These are phyloP conservation scores for Dacryopinax primogenitus DNA, from an alignment of 768 basidiomycete species.

Conservation along the genomic window DNA sequence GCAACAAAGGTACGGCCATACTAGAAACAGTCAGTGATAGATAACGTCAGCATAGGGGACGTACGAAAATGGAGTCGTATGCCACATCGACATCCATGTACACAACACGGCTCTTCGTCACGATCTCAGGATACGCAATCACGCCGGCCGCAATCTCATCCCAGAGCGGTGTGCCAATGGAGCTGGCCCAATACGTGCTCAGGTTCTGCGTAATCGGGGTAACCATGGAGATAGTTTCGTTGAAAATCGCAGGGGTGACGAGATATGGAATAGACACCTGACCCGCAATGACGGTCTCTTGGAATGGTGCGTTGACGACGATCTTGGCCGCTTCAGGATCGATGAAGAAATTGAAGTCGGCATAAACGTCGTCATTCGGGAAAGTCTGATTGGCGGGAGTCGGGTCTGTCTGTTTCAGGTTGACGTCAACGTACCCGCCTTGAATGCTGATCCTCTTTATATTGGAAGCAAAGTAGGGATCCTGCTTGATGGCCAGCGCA, in stretches of 20 bases:
- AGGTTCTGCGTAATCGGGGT: conserved; percentile 1
- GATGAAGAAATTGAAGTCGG: conserved; percentile 3
- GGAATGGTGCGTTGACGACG: neutral
- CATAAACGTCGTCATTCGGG: conserved; percentile 2
- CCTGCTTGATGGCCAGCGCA: conserved; percentile 4
- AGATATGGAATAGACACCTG: conserved; percentile 3
- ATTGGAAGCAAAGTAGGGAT: neutral
- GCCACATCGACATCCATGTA: conserved; percentile 1
- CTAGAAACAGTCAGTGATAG: neutral
- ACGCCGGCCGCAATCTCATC: neutral
- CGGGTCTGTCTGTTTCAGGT: conserved; percentile 6
- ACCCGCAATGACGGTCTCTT: neutral
- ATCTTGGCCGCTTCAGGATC: neutral
- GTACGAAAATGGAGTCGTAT: neutral
- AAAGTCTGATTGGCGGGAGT: neutral
- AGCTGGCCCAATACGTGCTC: conserved; percentile 3
- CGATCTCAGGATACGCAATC: conserved; percentile 1
- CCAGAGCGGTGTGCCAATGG: neutral
- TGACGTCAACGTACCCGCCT: neutral
- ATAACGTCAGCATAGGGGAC: neutral
- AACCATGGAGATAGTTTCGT: neutral
- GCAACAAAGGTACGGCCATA: neutral
- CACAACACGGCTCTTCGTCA: neutral
- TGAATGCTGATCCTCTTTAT: conserved; percentile 4
- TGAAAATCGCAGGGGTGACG: conserved; percentile 5